phyloP scores from a whole-genome alignment of 129 eudicot genomes.

The Erigeron canadensis region DNA sequence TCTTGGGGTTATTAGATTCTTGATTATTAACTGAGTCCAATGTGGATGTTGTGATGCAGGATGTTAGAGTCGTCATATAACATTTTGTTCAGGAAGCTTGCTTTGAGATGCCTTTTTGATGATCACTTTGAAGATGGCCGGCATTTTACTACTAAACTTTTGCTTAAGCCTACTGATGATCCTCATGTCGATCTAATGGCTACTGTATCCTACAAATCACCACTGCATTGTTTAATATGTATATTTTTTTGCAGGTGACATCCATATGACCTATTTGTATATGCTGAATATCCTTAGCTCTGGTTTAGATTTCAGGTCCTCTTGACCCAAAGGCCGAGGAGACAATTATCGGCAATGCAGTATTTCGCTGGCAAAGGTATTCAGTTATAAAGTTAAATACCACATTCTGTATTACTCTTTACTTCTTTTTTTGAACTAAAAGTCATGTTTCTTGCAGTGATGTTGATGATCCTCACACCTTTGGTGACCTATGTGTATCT shows the following conservation, averaged over 20 bases:
- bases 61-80: conserved; percentile 84
- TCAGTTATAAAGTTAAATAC: conserved; percentile 10
- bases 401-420: neutral
- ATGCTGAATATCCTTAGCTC: conserved; percentile 38
- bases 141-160: conserved; percentile 62
- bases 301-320: conserved; percentile 62
- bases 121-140: conserved; percentile 74
- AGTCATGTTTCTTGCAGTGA: conserved; percentile 41
- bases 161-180: conserved; percentile 90
- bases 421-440: conserved; percentile 8
- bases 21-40: too few relatives aligned
- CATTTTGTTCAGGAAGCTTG: conserved; percentile 76
- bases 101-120: conserved; percentile 64
- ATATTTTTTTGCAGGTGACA: neutral
- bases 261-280: neutral
- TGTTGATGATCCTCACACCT: conserved; percentile 79
- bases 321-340: conserved; percentile 55
- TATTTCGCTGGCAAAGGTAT: conserved; percentile 84
- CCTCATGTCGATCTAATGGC: conserved; percentile 77
- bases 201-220: conserved; percentile 52
- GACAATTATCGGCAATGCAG: conserved; percentile 54
- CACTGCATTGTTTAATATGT: neutral
- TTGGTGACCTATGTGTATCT: conserved; percentile 65
- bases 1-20: too few relatives aligned
- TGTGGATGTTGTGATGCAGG: conserved; percentile 39